Percentiles rank a stretch among this genome's conserved stretches.
Evolutionary conservation across 2,329 filamentous ascomycete species (phyloP).

Genomic region (Trichoderma atroviride): DNA sequence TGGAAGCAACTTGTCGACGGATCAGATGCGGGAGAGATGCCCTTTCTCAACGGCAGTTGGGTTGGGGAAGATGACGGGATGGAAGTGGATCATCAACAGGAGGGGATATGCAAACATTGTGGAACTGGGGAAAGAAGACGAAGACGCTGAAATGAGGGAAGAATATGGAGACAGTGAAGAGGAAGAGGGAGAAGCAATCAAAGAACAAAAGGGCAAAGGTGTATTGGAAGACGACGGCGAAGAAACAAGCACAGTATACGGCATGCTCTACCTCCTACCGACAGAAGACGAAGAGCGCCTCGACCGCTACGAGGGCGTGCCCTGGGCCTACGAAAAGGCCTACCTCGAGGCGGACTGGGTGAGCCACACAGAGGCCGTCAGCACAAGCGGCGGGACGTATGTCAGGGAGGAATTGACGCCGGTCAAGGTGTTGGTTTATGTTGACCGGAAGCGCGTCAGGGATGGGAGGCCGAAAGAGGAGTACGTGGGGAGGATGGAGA

Average conservation of each 20-base stretch:
- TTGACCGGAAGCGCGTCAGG: conserved; percentile 50
- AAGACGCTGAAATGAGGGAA: neutral
- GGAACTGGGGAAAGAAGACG: conserved; percentile 17
- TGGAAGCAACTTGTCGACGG: conserved; percentile 68
- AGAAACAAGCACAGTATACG: conserved; percentile 52
- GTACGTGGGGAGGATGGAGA: conserved; percentile 66
- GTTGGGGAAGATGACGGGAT: conserved; percentile 58
- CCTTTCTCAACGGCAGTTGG: conserved; percentile 59
- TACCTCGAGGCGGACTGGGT: conserved; percentile 38
- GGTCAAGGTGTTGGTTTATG: conserved; percentile 59
- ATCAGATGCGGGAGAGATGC: conserved; percentile 67
- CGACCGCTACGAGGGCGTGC: conserved; percentile 65
- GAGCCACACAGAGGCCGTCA: conserved; percentile 25
- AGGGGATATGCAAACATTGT: conserved; percentile 72
- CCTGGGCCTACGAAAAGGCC: conserved; percentile 60
- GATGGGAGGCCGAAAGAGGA: conserved; percentile 53
- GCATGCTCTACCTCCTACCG: conserved; percentile 58
- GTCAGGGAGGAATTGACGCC: conserved; percentile 16
- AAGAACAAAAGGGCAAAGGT: conserved; percentile 16
- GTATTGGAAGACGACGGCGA: conserved; percentile 13
- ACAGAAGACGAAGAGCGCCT: conserved; percentile 53
- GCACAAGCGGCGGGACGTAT: conserved; percentile 28
- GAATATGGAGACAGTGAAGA: conserved; percentile 6
- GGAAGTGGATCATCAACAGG: conserved; percentile 67
- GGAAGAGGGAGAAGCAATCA: neutral